Percentiles rank a stretch among this genome's conserved stretches.
Conservation (phyloP, 2,329 filamentous ascomycete genomes). For the Claviceps humidiphila region DNA sequence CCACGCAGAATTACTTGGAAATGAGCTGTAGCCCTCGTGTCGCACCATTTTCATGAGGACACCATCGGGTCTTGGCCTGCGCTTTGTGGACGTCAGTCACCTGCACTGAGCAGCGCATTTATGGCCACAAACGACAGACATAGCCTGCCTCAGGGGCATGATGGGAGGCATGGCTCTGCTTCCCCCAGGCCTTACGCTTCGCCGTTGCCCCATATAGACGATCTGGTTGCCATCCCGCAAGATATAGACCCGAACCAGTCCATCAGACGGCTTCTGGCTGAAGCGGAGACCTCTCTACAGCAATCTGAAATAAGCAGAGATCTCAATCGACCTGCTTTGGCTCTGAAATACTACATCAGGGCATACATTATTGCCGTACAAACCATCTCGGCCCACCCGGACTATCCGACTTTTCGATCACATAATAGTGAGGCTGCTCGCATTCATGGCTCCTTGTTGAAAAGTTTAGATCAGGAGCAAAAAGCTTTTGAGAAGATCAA, state of each 20-base stretch:
- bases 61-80: not conserved
- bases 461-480: constrained; percentile 34
- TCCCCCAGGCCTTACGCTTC: constrained; percentile 14
- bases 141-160: constrained; percentile 15
- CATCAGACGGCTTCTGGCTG: constrained; percentile 38
- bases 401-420: constrained; percentile 52
- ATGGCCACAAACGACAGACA: constrained; percentile 20
- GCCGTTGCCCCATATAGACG: constrained; percentile 39
- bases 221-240: constrained; percentile 32
- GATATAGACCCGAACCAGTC: constrained; percentile 36
- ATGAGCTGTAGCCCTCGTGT: not conserved
- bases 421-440: constrained; percentile 27
- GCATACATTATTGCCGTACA: constrained; percentile 69
- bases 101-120: constrained; percentile 5
- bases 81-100: constrained; percentile 2
- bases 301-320: constrained; percentile 49
- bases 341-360: constrained; percentile 72
- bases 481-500: constrained; percentile 44
- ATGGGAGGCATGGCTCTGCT: constrained; percentile 15
- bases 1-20: not conserved
- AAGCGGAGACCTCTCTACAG: constrained; percentile 38
- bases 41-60: constrained; percentile 3
- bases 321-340: constrained; percentile 56
- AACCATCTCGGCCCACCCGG: constrained; percentile 60
- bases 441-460: constrained; percentile 36